Conservation (phyloP, 768 basidiomycete genomes). For the Lentinus brumalis region DNA sequence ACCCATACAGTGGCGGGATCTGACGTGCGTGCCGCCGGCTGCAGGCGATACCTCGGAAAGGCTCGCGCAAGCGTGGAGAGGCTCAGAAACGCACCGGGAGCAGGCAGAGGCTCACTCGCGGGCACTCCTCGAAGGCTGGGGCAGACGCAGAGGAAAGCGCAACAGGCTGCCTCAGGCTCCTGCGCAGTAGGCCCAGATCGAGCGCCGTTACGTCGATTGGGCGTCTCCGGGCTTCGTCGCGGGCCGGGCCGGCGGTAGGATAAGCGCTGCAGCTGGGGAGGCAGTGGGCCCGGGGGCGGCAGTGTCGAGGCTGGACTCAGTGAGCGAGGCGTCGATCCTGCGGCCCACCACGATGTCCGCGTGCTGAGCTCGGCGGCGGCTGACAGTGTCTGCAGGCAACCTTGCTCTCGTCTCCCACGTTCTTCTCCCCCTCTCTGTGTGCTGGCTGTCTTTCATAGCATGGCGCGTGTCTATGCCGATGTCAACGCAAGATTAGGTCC, state of each 20-base stretch:
- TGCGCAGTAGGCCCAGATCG: neutral
- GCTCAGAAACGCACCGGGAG: neutral
- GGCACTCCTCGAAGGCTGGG: neutral
- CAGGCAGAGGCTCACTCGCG: neutral
- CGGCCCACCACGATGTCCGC: constrained; percentile 15
- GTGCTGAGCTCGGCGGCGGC: constrained; percentile 12
- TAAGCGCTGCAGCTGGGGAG: neutral
- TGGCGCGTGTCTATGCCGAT: constrained; percentile 84
- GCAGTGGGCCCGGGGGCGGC: neutral
- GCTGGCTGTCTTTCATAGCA: constrained; percentile 33
- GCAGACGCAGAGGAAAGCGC: neutral
- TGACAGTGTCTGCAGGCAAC: constrained; percentile 2
- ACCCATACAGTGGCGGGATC: constrained; percentile 13
- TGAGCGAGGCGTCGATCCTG: constrained; percentile 12
- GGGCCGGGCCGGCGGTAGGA: neutral
- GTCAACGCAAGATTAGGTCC: constrained; percentile 86
- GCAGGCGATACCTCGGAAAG: constrained; percentile 14
- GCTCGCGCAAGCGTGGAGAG: no score
- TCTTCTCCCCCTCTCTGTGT: neutral
- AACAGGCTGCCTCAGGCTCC: neutral
- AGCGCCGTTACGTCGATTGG: constrained; percentile 1
- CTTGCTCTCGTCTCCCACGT: constrained; percentile 6
- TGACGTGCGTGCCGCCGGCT: constrained; percentile 15
- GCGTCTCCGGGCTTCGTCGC: neutral
- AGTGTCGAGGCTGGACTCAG: constrained; percentile 6